Evolutionary conservation across 345 rosid genomes (phyloP).

Genomic region (Eucalyptus cladocalyx): DNA sequence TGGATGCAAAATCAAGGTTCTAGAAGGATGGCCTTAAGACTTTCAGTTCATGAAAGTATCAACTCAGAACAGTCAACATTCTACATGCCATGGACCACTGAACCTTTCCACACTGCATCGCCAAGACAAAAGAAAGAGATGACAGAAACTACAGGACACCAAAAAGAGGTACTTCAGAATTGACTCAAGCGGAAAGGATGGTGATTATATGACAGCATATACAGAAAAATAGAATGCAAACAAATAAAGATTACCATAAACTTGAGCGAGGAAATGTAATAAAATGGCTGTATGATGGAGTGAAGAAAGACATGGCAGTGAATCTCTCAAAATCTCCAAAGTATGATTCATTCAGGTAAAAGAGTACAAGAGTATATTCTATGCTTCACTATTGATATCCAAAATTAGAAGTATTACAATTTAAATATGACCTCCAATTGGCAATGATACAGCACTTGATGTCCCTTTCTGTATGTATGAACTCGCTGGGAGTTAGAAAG

Average conservation of each 20-base stretch:
- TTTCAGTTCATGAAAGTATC: neutral
- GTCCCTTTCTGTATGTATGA: neutral
- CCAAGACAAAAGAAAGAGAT: neutral
- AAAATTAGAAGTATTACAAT: neutral
- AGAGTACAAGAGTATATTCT: neutral
- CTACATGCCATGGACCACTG: neutral
- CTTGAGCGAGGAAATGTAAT: neutral
- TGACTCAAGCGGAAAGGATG: neutral
- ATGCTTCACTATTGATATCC: neutral
- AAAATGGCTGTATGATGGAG: neutral
- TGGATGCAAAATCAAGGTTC: neutral
- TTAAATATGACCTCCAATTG: neutral
- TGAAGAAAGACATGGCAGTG: neutral
- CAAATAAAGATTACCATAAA: neutral
- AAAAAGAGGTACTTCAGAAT: neutral
- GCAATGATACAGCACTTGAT: neutral
- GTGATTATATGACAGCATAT: neutral
- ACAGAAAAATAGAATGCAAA: neutral
- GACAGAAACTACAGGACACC: neutral
- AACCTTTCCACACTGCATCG: neutral
- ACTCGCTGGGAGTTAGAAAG: neutral
- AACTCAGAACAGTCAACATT: neutral
- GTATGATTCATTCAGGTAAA: neutral
- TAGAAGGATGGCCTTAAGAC: neutral
- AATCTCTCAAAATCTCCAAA: neutral